These are phyloP conservation scores for Cladorrhinum sp. DNA, from an alignment of 2,329 filamentous ascomycete genomes.

Conservation along the genomic window DNA sequence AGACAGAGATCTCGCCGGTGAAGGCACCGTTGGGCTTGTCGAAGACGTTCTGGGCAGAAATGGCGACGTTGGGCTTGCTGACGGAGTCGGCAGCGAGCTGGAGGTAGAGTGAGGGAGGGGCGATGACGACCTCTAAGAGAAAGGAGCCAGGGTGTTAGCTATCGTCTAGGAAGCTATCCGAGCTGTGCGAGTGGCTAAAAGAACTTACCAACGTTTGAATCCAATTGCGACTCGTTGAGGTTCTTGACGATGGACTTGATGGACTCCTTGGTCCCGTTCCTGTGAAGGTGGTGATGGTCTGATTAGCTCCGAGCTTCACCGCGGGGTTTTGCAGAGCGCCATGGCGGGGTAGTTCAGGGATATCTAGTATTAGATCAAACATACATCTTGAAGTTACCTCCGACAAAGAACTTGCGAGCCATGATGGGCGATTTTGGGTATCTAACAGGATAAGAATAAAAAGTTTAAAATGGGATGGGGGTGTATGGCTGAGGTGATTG, in stretches of 20 bases:
- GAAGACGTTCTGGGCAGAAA: conserved; percentile 95
- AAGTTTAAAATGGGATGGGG: conserved; percentile 7
- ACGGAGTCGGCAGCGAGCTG: conserved; percentile 78
- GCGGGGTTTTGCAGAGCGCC: conserved; percentile 28
- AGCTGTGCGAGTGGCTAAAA: neutral
- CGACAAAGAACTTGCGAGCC: conserved; percentile 95
- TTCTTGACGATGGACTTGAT: conserved; percentile 88
- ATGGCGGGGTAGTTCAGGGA: conserved; percentile 28
- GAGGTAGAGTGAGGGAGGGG: conserved; percentile 88
- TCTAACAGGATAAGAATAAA: neutral
- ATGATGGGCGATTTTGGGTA: conserved; percentile 55
- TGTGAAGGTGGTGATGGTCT: conserved; percentile 39
- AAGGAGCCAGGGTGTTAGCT: conserved; percentile 6
- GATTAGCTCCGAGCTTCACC: conserved; percentile 24
- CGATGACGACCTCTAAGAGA: conserved; percentile 81
- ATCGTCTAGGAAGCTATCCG: neutral
- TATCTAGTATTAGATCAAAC: conserved; percentile 31
- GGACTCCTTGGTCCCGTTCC: conserved; percentile 89
- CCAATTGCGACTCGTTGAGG: conserved; percentile 81
- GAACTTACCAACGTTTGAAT: conserved; percentile 70
- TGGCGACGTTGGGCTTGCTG: conserved; percentile 66
- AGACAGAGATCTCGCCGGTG: conserved; percentile 92
- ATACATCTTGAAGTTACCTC: conserved; percentile 99
- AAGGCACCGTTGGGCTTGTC: conserved; percentile 96
- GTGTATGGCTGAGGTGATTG: conserved; percentile 2